Evolutionary conservation across 441 rosid species (phyloP).

Genomic region (Erodium texanum): DNA sequence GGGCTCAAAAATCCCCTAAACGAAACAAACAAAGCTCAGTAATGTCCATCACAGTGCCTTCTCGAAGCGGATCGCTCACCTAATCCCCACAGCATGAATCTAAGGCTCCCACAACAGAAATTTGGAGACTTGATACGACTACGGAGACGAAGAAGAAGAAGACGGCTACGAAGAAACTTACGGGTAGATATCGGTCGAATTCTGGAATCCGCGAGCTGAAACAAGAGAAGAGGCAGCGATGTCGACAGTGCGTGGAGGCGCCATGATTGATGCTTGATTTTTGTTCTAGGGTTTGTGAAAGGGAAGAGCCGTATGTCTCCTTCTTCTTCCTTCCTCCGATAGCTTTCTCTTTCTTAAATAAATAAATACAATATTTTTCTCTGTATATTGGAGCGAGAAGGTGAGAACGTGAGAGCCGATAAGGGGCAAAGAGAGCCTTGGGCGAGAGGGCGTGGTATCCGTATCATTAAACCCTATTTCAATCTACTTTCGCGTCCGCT

Average conservation of each 20-base stretch:
- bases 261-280: background rate
- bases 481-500: conserved; percentile 49
- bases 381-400: conserved; percentile 14
- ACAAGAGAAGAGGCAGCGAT: background rate
- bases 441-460: conserved; percentile 30
- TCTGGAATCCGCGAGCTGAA: background rate
- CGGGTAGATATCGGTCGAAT: background rate
- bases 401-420: conserved; percentile 44
- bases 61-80: background rate
- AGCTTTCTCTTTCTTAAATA: conserved; percentile 6
- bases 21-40: background rate
- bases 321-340: background rate
- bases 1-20: conserved; percentile 3
- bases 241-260: background rate
- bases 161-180: background rate
- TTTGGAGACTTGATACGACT: background rate
- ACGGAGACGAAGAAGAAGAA: background rate
- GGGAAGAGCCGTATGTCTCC: background rate
- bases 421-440: conserved; percentile 39
- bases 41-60: background rate
- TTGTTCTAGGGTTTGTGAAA: conserved; percentile 2
- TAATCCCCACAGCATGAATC: conserved; percentile 7
- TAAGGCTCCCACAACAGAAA: conserved; percentile 14
- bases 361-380: background rate
- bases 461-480: conserved; percentile 49